phyloP scores from a whole-genome alignment of 257 asterid genomes.

The Solanum chmielewskii region DNA sequence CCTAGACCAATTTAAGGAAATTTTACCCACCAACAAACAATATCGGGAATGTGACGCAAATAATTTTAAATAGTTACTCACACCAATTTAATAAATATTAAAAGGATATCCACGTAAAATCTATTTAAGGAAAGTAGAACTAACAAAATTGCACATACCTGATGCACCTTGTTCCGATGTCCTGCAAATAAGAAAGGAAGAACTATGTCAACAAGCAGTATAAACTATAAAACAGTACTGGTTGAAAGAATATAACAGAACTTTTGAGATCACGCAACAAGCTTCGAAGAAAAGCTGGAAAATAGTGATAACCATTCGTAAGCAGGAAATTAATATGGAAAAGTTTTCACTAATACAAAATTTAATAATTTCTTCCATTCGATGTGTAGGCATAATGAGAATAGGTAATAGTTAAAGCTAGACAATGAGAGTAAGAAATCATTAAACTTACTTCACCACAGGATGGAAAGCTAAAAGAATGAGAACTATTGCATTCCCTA shows the following conservation, averaged over 20 bases:
- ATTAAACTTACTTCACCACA: neutral
- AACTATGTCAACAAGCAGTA: slow-evolving; percentile 7
- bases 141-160: slow-evolving; percentile 28
- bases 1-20: neutral
- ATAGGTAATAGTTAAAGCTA: neutral
- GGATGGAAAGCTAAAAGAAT: neutral
- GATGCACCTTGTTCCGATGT: slow-evolving; percentile 65
- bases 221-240: neutral
- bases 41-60: neutral
- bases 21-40: neutral
- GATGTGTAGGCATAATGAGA: neutral
- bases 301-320: neutral
- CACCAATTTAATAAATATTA: neutral
- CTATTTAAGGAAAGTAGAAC: neutral
- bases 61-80: neutral
- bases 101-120: neutral
- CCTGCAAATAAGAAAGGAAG: slow-evolving; percentile 41
- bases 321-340: neutral
- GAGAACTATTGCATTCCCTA: neutral
- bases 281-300: neutral
- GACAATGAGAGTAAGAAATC: neutral
- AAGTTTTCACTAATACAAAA: neutral
- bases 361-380: neutral
- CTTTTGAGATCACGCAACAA: neutral
- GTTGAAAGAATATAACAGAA: neutral